Percentiles rank a stretch among this genome's conserved stretches.
These are phyloP conservation scores for Syncephalis fuscata DNA, from an alignment of 371 early-diverging fungal species.

Conservation along the genomic window DNA sequence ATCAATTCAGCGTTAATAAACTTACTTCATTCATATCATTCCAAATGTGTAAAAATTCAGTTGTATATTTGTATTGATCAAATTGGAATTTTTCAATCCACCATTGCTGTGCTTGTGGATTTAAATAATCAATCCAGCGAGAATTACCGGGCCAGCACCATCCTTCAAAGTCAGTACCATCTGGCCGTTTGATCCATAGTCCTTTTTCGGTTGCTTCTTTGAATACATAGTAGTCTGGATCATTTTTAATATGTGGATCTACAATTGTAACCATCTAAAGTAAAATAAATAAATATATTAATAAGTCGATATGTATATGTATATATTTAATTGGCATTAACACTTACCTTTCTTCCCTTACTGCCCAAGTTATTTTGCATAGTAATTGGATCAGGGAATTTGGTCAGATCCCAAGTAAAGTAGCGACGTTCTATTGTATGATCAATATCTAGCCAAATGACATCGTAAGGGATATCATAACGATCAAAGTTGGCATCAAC, in stretches of 20 bases:
- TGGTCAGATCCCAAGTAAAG: slow-evolving; percentile 74
- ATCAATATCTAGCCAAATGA: slow-evolving; percentile 90
- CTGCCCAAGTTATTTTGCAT: slow-evolving; percentile 64
- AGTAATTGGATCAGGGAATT: slow-evolving; percentile 73
- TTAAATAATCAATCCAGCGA: slow-evolving; percentile 73
- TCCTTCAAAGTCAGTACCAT: slow-evolving; percentile 58
- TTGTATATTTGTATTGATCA: slow-evolving; percentile 45
- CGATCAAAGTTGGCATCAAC: slow-evolving; percentile 70
- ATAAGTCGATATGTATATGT: background rate
- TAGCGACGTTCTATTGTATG: slow-evolving; percentile 84
- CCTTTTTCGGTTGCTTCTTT: slow-evolving; percentile 57
- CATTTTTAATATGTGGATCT: slow-evolving; percentile 93
- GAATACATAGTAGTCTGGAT: slow-evolving; percentile 49
- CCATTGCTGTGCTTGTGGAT: slow-evolving; percentile 62
- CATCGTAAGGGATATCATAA: slow-evolving; percentile 81
- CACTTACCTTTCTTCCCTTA: slow-evolving; percentile 45
- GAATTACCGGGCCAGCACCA: slow-evolving; percentile 92
- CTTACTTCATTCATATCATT: slow-evolving; percentile 82
- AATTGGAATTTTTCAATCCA: slow-evolving; percentile 59
- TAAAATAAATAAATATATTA: slow-evolving; percentile 13
- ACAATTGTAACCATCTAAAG: slow-evolving; percentile 81
- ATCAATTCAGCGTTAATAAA: background rate
- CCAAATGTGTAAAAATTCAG: slow-evolving; percentile 66
- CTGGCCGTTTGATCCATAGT: slow-evolving; percentile 60
- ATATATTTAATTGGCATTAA: slow-evolving; percentile 14